Base-by-base conservation (phyloP, 164 flowering plant species). In the Berberis thunbergii region DNA sequence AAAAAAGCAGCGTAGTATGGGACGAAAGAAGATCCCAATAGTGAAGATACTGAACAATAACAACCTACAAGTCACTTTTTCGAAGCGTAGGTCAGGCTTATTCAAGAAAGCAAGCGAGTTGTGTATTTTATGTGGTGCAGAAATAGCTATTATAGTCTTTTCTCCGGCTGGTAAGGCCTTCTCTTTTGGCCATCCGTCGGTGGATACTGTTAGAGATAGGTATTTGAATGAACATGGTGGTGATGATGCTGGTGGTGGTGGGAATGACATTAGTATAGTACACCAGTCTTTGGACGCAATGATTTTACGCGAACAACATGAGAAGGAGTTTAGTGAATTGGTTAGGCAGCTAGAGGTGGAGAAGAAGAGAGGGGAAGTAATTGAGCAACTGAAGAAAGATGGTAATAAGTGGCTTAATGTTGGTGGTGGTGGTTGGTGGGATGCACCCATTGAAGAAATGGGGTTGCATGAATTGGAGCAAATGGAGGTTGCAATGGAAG, bases 51-150 rank as follows among this genome's bases (percentile, higher is more conserved):
- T 26, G 26, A 26, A 26, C 26, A 26, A 26, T 26, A 26, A 26
- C 13, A 63, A 77, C 26, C 67, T 80, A 0, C 91, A 85, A 65
- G 97, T 84, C 4, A 83, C 94, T 9, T 89, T 87, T 72, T 89
- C 94, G 0, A 89, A 89, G 54, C 80, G 94, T 2, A 79, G 87
- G 4, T 63, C 80, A 0, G 93, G 96, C 0, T 76, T 89, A 1
- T 85, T 89, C 77, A 89, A 87, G 75, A 87, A 87, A 62, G 93
- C 93, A 0, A 79, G 87, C 62, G 97, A 89, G 64, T 84, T 87
- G 4, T 81, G 80, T 78, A 83, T 83, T 0, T 83, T 89, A 8
- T 85, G 91, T 58, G 88, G 90, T 0, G 85, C 74, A 3, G 83
- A 87, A 7, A 70, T 79, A 7, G 84, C 77, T 2, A 76, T 84